Base-by-base conservation (phyloP, 176 grass and related monocot species). In the Oryza australiensis region DNA sequence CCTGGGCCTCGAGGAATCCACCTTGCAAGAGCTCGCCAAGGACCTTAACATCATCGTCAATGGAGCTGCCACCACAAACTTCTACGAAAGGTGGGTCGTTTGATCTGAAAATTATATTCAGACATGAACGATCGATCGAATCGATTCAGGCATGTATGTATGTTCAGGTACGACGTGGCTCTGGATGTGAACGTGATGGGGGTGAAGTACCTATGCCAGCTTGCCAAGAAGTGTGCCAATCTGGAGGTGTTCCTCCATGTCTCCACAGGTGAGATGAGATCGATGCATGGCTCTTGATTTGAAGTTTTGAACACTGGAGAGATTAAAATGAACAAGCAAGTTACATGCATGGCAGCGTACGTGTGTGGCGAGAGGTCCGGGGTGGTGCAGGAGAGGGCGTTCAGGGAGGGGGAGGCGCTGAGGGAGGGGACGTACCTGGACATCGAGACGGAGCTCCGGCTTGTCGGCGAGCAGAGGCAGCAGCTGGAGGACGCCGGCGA, bases 241-340 rank as follows among this genome's bases (percentile, higher is more conserved):
- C 80, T 93, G 3, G 86, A 93, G 74, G 86, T 93, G 59, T 76
- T 97, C 64, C 86, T 97, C 68, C 94, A 97, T 63, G 94, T 97
- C 18, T 97, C 94, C 86, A 93, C 91, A 1, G 93, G 93, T 95
- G 14, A 51, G 48, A 0, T 51, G 3, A 46, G 12, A 40, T n/a
- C n/a, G n/a, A n/a, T n/a, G n/a, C n/a, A n/a, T n/a, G n/a, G n/a
- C n/a, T n/a, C n/a, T n/a, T n/a, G n/a, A n/a, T n/a, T n/a, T n/a
- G n/a, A n/a, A n/a, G n/a, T n/a, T n/a, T n/a, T n/a, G n/a, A n/a
- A n/a, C n/a, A n/a, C n/a, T n/a, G n/a, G n/a, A n/a, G n/a, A n/a
- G n/a, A n/a, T n/a, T n/a, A n/a, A n/a, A n/a, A n/a, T n/a, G n/a
- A n/a, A 32, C 30, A 32, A 2, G 30, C 30, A 32, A 3, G 30